Percentiles rank a stretch among this genome's conserved stretches.
phyloP scores from a whole-genome alignment of 2,329 filamentous ascomycete genomes.

The Trichophyton mentagrophytes region DNA sequence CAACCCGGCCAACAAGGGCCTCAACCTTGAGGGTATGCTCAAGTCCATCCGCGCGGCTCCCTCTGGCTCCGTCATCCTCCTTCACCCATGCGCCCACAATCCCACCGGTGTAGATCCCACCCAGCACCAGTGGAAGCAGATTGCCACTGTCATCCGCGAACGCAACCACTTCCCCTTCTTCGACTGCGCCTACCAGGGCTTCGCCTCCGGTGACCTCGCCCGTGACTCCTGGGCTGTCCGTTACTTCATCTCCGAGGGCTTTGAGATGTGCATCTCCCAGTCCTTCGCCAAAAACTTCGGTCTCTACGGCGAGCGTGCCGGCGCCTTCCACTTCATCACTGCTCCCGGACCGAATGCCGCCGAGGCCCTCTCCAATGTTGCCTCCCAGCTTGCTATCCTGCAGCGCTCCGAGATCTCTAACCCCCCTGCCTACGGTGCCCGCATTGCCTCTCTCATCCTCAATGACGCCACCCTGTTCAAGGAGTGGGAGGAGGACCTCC shows the following conservation, averaged over 20 bases:
- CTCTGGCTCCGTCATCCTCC: slow-evolving; percentile 69
- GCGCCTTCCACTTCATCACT: slow-evolving; percentile 89
- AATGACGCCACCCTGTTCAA: slow-evolving; percentile 71
- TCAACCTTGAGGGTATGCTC: slow-evolving; percentile 87
- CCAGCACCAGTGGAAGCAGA: slow-evolving; percentile 82
- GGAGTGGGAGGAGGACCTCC: slow-evolving; percentile 85
- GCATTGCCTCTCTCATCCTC: slow-evolving; percentile 71
- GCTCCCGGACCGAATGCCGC: slow-evolving; percentile 55
- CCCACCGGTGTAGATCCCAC: slow-evolving; percentile 94
- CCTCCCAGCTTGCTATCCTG: slow-evolving; percentile 80
- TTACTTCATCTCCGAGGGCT: slow-evolving; percentile 88
- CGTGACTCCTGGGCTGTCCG: slow-evolving; percentile 85
- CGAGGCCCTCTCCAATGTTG: slow-evolving; percentile 50
- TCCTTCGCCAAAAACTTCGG: slow-evolving; percentile 59
- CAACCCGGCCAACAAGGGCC: slow-evolving; percentile 70
- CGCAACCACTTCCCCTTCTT: slow-evolving; percentile 95
- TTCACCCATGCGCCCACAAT: slow-evolving; percentile 96
- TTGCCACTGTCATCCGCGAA: slow-evolving; percentile 61
- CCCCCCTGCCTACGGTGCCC: slow-evolving; percentile 84
- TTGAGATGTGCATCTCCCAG: slow-evolving; percentile 49
- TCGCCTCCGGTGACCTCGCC: slow-evolving; percentile 78
- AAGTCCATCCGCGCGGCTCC: slow-evolving; percentile 56
- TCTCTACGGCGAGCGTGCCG: slow-evolving; percentile 89
- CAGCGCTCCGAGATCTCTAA: slow-evolving; percentile 97
- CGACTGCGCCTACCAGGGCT: slow-evolving; percentile 94